Evolutionary conservation across 768 basidiomycete genomes (phyloP).

Genomic region (Mycena galericulata): DNA sequence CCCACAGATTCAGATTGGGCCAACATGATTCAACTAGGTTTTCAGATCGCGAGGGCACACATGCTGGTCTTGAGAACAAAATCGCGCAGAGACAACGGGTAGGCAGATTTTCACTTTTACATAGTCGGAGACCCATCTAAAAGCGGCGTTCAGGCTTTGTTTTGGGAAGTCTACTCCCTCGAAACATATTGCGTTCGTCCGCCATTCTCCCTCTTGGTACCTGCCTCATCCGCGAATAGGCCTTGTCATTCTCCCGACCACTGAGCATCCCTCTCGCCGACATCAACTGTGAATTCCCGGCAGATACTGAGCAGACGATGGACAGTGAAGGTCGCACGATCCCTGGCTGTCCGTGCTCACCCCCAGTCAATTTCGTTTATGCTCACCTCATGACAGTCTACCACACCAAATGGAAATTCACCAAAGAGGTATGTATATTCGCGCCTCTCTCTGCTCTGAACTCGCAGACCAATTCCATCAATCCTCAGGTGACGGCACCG

Average conservation of each 20-base stretch:
- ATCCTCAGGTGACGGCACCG: conserved; percentile 39
- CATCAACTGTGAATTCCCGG: neutral
- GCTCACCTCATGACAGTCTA: neutral
- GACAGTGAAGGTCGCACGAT: neutral
- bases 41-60: conserved; percentile 14
- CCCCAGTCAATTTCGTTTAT: no score
- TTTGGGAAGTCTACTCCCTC: conserved; percentile 23
- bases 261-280: conserved; percentile 1
- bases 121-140: conserved; percentile 40
- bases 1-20: neutral
- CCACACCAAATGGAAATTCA: neutral
- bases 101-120: neutral
- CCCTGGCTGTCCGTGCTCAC: neutral
- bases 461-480: neutral
- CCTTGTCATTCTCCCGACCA: conserved; percentile 42
- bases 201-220: neutral
- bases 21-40: neutral
- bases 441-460: no score
- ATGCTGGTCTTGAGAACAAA: neutral
- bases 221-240: conserved; percentile 19
- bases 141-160: neutral
- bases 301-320: neutral
- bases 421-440: neutral
- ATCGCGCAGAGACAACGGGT: conserved; percentile 9
- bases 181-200: conserved; percentile 39